Evolutionary conservation across 495 filamentous ascomycete genomes (phyloP).

Genomic region (Penicillium arizonense): DNA sequence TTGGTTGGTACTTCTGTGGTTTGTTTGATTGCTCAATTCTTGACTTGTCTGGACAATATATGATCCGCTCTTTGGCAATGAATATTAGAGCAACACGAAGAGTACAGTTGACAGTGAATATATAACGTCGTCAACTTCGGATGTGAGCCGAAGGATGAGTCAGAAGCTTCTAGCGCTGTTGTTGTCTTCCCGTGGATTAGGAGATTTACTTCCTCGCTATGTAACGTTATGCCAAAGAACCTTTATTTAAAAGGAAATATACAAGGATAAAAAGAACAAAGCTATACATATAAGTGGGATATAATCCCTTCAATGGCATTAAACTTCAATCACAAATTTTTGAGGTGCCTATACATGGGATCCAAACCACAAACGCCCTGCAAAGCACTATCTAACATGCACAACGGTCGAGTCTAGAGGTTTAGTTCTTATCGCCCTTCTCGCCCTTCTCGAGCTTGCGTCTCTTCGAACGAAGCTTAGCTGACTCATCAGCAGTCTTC

Average conservation of each 20-base stretch:
- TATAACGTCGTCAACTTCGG: not conserved
- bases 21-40: no score
- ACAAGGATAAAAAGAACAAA: not conserved
- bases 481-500: slow-evolving; percentile 75
- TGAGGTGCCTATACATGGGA: slow-evolving; percentile 13
- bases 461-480: slow-evolving; percentile 75
- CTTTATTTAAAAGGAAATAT: no score
- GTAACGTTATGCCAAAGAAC: no score
- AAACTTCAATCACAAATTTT: slow-evolving; percentile 11
- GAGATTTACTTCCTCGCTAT: not conserved
- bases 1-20: no score
- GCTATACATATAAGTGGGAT: slow-evolving; percentile 1
- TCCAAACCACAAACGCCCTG: slow-evolving; percentile 12
- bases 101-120: not conserved
- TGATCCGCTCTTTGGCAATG: no score
- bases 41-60: no score
- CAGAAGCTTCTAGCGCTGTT: not conserved
- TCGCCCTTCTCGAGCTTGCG: slow-evolving; percentile 77
- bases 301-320: slow-evolving; percentile 5
- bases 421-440: slow-evolving; percentile 27
- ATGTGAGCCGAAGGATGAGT: slow-evolving; percentile 3
- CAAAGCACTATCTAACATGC: slow-evolving; percentile 13
- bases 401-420: not conserved
- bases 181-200: not conserved
- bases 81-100: no score